Base-by-base conservation (phyloP, 257 asterid genomes). In the Primulina eburnea region DNA sequence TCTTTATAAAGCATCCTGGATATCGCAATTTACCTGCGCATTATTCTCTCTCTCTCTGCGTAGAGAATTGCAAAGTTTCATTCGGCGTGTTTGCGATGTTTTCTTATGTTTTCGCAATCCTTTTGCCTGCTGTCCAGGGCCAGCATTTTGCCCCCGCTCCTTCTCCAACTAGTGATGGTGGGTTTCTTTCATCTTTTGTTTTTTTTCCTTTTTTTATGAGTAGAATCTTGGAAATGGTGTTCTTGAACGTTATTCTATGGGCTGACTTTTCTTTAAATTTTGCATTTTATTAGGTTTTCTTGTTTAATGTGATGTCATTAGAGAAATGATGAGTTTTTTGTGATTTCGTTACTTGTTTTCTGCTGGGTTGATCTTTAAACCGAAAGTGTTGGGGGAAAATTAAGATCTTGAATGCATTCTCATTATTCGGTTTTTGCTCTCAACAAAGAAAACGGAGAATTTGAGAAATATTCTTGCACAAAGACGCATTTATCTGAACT, bases 81-180 rank as follows among this genome's bases (percentile, higher is more conserved):
- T 52, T 72, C 35, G 79, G 82, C 30, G 55, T 86, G 9, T 64
- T 81, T 77, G 83, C 84, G 2, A 67, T 83, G 61, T 77, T 85
- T 73, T 76, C 72, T 64, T 77, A 79, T 43, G 67, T 81, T 71
- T 81, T 83, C 20, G 79, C 85, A 8, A 73, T 85, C 75, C 52
- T 80, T 61, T 60, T 88, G 77, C 87, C 95, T 32, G 76, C 76
- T 34, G 86, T 79, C 61, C 85, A 80, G 16, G 88, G 71, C 74
- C 90, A 84, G 12, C 75, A 71, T 71, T 77, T 72, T n/a, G 91
- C 93, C 70, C 93, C 93, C 4, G 86, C 90, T 37, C 93, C 93
- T 16, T 82, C 91, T 28, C 95, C 95, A 2, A 65, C 92, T 1
- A 88, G 88, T 62, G 92, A 90, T 73, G 95, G 97, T 90, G 11